These are phyloP conservation scores for Ustilago cynodontis DNA, from an alignment of 1,284 basidiomycete genomes.

Conservation along the genomic window DNA sequence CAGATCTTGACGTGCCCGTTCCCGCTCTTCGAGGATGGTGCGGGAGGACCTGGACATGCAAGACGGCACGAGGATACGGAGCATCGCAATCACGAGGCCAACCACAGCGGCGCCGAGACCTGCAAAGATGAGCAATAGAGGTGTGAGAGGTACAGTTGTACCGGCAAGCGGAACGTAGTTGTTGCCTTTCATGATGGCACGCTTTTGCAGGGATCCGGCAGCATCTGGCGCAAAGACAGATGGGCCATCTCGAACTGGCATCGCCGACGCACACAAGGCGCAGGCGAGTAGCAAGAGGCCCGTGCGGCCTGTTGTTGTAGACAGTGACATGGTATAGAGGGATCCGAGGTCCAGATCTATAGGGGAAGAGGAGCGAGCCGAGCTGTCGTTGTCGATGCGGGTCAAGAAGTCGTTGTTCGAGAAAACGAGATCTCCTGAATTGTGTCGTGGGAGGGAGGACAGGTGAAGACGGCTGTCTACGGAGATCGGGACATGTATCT, in stretches of 20 bases:
- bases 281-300: constrained; percentile 18
- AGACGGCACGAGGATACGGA: constrained; percentile 34
- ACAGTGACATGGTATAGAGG: not conserved
- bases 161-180: constrained; percentile 43
- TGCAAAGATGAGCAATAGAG: constrained; percentile 38
- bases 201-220: constrained; percentile 26
- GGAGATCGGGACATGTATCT: constrained; percentile 8
- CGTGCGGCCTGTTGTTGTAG: constrained; percentile 7
- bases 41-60: constrained; percentile 44
- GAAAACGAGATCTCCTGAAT: not conserved
- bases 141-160: constrained; percentile 44
- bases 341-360: constrained; percentile 1
- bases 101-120: constrained; percentile 31
- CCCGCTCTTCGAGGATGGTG: constrained; percentile 44
- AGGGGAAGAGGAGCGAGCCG: not conserved
- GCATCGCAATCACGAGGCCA: constrained; percentile 24
- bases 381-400: not conserved
- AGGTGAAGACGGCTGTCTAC: not conserved
- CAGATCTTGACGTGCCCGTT: constrained; percentile 42
- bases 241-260: constrained; percentile 26
- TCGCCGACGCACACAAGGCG: constrained; percentile 24
- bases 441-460: not conserved
- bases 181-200: constrained; percentile 57
- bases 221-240: constrained; percentile 34
- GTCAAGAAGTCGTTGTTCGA: not conserved